Evolutionary conservation across 1,284 basidiomycete species (phyloP).

Genomic region (Omphalotus olearius): DNA sequence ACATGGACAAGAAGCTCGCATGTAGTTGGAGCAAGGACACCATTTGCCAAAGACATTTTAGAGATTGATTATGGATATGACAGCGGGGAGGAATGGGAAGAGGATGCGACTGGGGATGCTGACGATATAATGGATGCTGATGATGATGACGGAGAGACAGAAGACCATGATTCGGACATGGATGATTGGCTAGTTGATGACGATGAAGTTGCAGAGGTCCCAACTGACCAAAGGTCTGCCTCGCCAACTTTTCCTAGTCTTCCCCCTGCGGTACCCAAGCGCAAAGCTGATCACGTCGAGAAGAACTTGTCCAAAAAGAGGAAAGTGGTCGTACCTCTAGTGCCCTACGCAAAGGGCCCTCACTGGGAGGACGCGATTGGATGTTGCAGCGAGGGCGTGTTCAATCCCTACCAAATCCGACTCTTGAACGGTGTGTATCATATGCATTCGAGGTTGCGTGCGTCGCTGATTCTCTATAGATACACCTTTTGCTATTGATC

Average conservation of each 20-base stretch:
- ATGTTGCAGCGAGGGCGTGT: slow-evolving; percentile 56
- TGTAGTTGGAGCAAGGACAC: slow-evolving; percentile 68
- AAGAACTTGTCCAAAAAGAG: slow-evolving; percentile 57
- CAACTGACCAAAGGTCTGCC: slow-evolving; percentile 36
- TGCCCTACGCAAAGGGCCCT: slow-evolving; percentile 76
- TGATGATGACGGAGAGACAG: slow-evolving; percentile 50
- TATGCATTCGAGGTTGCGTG: neutral
- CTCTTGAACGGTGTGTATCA: slow-evolving; percentile 64
- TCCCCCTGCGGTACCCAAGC: slow-evolving; percentile 38
- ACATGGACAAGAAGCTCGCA: slow-evolving; percentile 79
- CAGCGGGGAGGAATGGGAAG: slow-evolving; percentile 85
- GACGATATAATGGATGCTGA: slow-evolving; percentile 71
- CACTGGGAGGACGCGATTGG: slow-evolving; percentile 67
- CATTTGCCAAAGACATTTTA: slow-evolving; percentile 66
- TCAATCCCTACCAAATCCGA: slow-evolving; percentile 67
- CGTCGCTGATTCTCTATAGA: slow-evolving; percentile 40
- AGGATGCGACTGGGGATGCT: slow-evolving; percentile 64
- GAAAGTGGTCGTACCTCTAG: slow-evolving; percentile 68
- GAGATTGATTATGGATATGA: slow-evolving; percentile 80
- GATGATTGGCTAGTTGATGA: slow-evolving; percentile 79
- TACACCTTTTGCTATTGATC: slow-evolving; percentile 68
- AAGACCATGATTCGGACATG: slow-evolving; percentile 64
- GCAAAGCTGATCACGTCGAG: slow-evolving; percentile 47
- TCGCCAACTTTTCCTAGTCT: slow-evolving; percentile 33
- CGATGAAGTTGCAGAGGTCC: slow-evolving; percentile 52